Conservation (phyloP, 345 rosid genomes). For the Citrus sinensis region DVS_A1.0 CM039166.1:18553001-18553500, state of each 20-base stretch:
- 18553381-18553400: not conserved
- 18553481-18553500: constrained; percentile 52
- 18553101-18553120: not conserved
- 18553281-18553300: not conserved
- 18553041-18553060: not conserved
- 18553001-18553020: not conserved
- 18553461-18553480: constrained; percentile 29
- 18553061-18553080: not conserved
- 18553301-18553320: not conserved
- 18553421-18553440: constrained; percentile 37
- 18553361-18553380: not conserved
- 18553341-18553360: not conserved
- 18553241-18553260: not conserved
- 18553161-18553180: not conserved
- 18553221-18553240: not conserved
- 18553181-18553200: not conserved
- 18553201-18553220: not conserved
- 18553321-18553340: not conserved
- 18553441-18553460: not conserved
- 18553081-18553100: not conserved
- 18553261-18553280: not conserved
- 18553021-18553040: not conserved
- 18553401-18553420: constrained; percentile 43
- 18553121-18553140: not conserved
- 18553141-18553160: not conserved